phyloP scores from a whole-genome alignment of 2,329 filamentous ascomycete genomes.

The Helminthosporium solani region DNA sequence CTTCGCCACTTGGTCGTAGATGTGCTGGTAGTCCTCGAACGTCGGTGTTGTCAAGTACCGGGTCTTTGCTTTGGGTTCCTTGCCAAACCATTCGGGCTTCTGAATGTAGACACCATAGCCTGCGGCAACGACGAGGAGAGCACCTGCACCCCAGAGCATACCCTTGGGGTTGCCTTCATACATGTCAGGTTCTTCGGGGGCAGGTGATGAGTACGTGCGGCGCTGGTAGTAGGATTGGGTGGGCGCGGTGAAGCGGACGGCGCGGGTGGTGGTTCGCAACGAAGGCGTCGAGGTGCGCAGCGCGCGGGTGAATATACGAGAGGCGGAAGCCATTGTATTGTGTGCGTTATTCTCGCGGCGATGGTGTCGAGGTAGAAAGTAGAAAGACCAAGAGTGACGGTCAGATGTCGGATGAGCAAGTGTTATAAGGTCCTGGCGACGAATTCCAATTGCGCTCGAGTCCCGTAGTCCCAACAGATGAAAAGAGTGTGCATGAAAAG shows the following conservation, averaged over 20 bases:
- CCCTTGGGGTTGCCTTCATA: slow-evolving; percentile 53
- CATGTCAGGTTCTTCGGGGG: slow-evolving; percentile 53
- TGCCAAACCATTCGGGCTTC: slow-evolving; percentile 50
- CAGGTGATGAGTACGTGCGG: slow-evolving; percentile 67
- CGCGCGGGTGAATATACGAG: slow-evolving; percentile 42
- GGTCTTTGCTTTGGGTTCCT: slow-evolving; percentile 36
- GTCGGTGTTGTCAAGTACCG: slow-evolving; percentile 66
- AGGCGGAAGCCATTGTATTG: slow-evolving; percentile 36
- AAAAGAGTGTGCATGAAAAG: slow-evolving; percentile 6
- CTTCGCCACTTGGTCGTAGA: slow-evolving; percentile 84
- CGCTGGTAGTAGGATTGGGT: slow-evolving; percentile 71
- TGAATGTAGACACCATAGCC: slow-evolving; percentile 54
- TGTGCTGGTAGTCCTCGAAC: slow-evolving; percentile 89
- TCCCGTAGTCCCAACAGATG: slow-evolving; percentile 10
- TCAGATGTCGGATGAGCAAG: too few species aligned
- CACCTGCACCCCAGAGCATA: slow-evolving; percentile 35
- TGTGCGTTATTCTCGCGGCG: neutral
- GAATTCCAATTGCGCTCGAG: too few species aligned
- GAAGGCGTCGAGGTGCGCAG: slow-evolving; percentile 42
- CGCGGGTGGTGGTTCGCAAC: slow-evolving; percentile 57
- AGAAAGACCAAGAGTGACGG: neutral
- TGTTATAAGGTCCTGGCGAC: too few species aligned
- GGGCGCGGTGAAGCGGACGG: slow-evolving; percentile 55
- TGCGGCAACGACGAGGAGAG: slow-evolving; percentile 28
- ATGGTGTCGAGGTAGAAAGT: neutral